Percentiles rank a stretch among this genome's conserved stretches.
These are phyloP conservation scores for Capsicum rhomboideum DNA, from an alignment of 257 asterid genomes.

Conservation along the genomic window DNA sequence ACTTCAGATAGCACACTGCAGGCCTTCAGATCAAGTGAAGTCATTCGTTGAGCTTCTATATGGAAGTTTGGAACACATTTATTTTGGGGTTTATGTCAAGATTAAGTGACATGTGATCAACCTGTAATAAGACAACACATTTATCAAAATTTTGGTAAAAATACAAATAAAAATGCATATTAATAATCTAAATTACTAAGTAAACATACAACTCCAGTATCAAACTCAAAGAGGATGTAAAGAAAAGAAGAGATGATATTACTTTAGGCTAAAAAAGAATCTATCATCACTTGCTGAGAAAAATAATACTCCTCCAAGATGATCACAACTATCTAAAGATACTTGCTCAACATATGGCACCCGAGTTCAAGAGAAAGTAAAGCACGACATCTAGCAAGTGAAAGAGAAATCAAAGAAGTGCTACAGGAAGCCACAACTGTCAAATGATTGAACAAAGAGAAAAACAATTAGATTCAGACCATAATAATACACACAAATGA, in stretches of 20 bases:
- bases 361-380: slow-evolving; percentile 63
- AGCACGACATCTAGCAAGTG: slow-evolving; percentile 93
- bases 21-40: slow-evolving; percentile 88
- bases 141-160: not conserved
- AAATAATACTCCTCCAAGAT: slow-evolving; percentile 81
- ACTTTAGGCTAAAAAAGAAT: too few species aligned
- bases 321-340: slow-evolving; percentile 91
- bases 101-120: slow-evolving; percentile 78
- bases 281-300: slow-evolving; percentile 49
- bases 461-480: not conserved
- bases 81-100: slow-evolving; percentile 92
- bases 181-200: not conserved
- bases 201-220: not conserved
- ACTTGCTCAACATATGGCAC: slow-evolving; percentile 74
- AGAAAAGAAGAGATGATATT: not conserved
- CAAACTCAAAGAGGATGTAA: not conserved
- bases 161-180: not conserved
- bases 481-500: not conserved
- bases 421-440: slow-evolving; percentile 60
- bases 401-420: slow-evolving; percentile 67
- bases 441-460: slow-evolving; percentile 50
- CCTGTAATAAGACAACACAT: slow-evolving; percentile 31
- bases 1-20: slow-evolving; percentile 82
- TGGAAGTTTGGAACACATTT: slow-evolving; percentile 49
- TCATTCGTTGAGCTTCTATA: slow-evolving; percentile 77